These are phyloP conservation scores for Pachysandra terminalis DNA, from an alignment of 164 flowering plant genomes.

Conservation along the genomic window DNA sequence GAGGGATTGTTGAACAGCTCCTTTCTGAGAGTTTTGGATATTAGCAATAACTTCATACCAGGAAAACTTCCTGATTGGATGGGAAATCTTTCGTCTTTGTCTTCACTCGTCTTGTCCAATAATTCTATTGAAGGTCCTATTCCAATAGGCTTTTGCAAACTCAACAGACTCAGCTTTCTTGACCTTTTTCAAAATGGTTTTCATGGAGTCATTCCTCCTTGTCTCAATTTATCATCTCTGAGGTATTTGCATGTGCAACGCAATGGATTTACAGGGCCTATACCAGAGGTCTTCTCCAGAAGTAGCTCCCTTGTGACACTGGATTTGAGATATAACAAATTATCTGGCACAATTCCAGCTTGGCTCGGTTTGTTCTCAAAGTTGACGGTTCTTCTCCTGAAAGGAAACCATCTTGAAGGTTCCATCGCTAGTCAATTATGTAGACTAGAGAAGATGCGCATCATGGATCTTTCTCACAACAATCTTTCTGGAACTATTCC, in stretches of 20 bases:
- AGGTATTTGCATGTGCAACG: neutral
- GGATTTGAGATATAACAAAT: constrained; percentile 5
- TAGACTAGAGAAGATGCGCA: neutral
- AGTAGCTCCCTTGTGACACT: neutral
- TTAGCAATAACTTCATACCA: neutral
- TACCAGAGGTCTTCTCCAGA: neutral
- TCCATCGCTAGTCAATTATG: constrained; percentile 12
- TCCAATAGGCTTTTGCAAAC: neutral
- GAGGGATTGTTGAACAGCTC: neutral
- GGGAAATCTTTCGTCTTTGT: neutral
- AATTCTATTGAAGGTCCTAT: constrained; percentile 9
- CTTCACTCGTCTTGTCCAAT: neutral
- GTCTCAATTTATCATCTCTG: constrained; percentile 1
- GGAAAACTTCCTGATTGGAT: constrained; percentile 7
- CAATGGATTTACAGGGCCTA: constrained; percentile 8
- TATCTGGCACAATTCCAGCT: constrained; percentile 17
- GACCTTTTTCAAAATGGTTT: constrained; percentile 4
- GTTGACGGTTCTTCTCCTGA: constrained; percentile 1
- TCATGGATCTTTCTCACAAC: constrained; percentile 19
- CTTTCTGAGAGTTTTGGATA: neutral
- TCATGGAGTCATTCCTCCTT: constrained; percentile 7
- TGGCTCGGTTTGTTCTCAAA: neutral
- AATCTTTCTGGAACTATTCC: constrained; percentile 16
- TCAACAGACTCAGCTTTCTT: neutral
- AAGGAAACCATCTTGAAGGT: constrained; percentile 13